Evolutionary conservation across 305 asterid genomes (phyloP).

Genomic region (Ruellia speciosa): DNA sequence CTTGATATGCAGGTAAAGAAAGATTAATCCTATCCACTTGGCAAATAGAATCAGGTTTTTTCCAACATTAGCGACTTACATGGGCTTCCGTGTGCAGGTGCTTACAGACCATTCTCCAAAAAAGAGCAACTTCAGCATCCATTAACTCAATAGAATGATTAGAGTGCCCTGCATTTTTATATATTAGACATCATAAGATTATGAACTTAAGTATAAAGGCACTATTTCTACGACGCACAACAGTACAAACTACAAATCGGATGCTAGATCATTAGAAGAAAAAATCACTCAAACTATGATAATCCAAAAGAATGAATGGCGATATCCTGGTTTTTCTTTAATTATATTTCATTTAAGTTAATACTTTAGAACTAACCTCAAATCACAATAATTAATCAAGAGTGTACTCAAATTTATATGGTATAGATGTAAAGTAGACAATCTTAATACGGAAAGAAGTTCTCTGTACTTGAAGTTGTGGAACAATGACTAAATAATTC

Average conservation of each 20-base stretch:
- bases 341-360: neutral
- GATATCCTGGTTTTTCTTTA: slow-evolving; percentile 1
- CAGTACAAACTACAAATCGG: no score
- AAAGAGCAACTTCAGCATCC: slow-evolving; percentile 88
- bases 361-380: neutral
- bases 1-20: neutral
- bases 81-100: slow-evolving; percentile 73
- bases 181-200: slow-evolving; percentile 17
- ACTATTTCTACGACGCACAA: no score
- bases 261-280: neutral
- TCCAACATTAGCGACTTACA: slow-evolving; percentile 36
- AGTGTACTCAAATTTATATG: neutral
- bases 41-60: neutral
- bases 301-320: slow-evolving; percentile 2
- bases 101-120: slow-evolving; percentile 79
- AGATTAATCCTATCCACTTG: neutral
- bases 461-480: slow-evolving; percentile 8
- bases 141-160: slow-evolving; percentile 42
- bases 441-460: no score
- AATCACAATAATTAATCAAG: neutral
- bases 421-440: slow-evolving; percentile 6
- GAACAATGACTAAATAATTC: neutral
- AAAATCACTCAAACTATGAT: neutral
- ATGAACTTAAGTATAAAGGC: slow-evolving; percentile 2
- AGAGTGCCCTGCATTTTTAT: slow-evolving; percentile 35